phyloP scores from a whole-genome alignment of 108 stramenopile genomes.

The Epithemia pelagica region DNA sequence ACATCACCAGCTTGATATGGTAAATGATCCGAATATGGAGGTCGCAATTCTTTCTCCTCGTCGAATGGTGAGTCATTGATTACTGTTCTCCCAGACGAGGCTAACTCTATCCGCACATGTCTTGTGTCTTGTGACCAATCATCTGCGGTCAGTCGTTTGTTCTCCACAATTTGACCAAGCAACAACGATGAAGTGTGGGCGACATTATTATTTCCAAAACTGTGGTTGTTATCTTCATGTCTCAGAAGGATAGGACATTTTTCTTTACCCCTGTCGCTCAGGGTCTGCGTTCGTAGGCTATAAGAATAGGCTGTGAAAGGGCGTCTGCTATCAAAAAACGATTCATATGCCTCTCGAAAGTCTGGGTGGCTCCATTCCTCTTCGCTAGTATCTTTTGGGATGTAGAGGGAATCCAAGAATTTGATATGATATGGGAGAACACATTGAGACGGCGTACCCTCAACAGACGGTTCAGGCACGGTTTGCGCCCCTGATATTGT shows the following conservation, averaged over 20 bases:
- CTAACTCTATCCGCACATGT: slow-evolving; percentile 44
- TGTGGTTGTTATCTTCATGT: neutral
- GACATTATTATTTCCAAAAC: slow-evolving; percentile 2
- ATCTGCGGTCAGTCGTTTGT: slow-evolving; percentile 54
- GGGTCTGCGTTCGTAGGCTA: no score
- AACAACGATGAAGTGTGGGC: slow-evolving; percentile 18
- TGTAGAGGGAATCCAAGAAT: neutral
- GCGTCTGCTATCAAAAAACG: slow-evolving; percentile 46
- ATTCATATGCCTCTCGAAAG: slow-evolving; percentile 33
- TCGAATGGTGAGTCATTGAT: no score
- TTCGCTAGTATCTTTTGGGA: neutral
- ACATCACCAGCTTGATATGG: slow-evolving; percentile 78
- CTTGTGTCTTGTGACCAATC: slow-evolving; percentile 81
- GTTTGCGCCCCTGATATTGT: no score
- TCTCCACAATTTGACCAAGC: slow-evolving; percentile 39
- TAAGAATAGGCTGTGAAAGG: slow-evolving; percentile 66
- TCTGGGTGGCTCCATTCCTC: slow-evolving; percentile 39
- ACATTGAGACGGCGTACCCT: neutral
- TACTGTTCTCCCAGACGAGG: neutral
- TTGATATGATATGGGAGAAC: neutral
- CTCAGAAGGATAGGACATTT: neutral
- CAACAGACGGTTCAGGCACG: no score
- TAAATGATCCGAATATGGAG: slow-evolving; percentile 5
- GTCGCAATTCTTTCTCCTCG: no score
- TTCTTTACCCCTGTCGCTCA: no score